Conservation (phyloP, 2,329 filamentous ascomycete species). For the Pseudogymnoascus sp. region DNA sequence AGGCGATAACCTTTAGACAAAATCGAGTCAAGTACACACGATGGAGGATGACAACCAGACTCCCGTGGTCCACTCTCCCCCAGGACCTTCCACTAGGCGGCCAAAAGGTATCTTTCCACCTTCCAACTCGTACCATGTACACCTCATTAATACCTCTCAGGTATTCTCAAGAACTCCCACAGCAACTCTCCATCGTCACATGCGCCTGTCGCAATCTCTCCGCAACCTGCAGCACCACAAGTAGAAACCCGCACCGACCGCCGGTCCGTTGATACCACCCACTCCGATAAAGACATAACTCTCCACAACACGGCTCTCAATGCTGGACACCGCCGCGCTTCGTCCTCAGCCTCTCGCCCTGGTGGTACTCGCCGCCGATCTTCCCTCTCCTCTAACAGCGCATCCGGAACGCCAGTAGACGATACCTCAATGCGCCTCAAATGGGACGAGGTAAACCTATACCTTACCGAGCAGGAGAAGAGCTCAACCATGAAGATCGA, state of each 20-base stretch:
- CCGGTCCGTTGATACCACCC: slow-evolving; percentile 27
- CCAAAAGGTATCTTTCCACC: slow-evolving; percentile 27
- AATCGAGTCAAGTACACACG: neutral
- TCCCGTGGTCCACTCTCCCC: slow-evolving; percentile 22
- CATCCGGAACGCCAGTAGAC: slow-evolving; percentile 41
- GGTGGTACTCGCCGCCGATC: slow-evolving; percentile 59
- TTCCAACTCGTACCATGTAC: slow-evolving; percentile 1
- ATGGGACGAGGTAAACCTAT: slow-evolving; percentile 98
- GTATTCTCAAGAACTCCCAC: slow-evolving; percentile 88
- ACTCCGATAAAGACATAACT: slow-evolving; percentile 78
- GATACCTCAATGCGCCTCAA: slow-evolving; percentile 70
- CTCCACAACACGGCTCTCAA: slow-evolving; percentile 93
- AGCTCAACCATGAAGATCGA: slow-evolving; percentile 97
- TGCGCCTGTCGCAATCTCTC: slow-evolving; percentile 34
- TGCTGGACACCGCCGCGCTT: slow-evolving; percentile 79
- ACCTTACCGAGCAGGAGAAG: slow-evolving; percentile 92
- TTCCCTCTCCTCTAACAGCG: slow-evolving; percentile 30
- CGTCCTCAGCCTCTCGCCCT: slow-evolving; percentile 61
- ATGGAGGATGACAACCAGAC: slow-evolving; percentile 21
- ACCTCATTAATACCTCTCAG: slow-evolving; percentile 36
- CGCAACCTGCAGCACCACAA: slow-evolving; percentile 28
- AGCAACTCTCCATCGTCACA: slow-evolving; percentile 46
- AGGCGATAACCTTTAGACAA: neutral
- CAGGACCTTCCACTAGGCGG: slow-evolving; percentile 26
- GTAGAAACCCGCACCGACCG: slow-evolving; percentile 25